Evolutionary conservation across 441 rosid genomes (phyloP).

Genomic region (Adansonia gregorii): DNA sequence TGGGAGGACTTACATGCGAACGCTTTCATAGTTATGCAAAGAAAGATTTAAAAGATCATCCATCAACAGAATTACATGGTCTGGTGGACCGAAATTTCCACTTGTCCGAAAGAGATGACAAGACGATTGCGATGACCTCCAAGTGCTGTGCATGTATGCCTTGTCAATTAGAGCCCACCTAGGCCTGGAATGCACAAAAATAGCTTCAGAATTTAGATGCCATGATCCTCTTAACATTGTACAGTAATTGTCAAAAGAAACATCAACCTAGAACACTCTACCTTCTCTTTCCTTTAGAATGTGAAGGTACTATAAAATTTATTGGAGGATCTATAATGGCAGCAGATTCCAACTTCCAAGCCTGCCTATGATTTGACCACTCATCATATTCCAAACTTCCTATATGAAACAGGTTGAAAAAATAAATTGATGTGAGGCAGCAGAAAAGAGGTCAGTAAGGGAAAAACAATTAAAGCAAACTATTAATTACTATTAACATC

Average conservation of each 20-base stretch:
- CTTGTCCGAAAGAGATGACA: conserved; percentile 85
- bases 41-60: conserved; percentile 90
- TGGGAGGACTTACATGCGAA: conserved; percentile 77
- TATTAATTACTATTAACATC: conserved; percentile 10
- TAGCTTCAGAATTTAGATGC: conserved; percentile 24
- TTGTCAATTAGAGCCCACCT: conserved; percentile 98
- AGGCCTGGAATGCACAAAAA: conserved; percentile 65
- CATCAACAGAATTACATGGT: conserved; percentile 65
- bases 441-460: conserved; percentile 11
- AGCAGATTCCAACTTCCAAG: conserved; percentile 99
- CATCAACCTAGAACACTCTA: conserved; percentile 33
- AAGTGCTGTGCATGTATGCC: conserved; percentile 95
- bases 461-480: conserved; percentile 19
- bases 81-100: conserved; percentile 81
- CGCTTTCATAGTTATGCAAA: conserved; percentile 96
- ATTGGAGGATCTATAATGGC: conserved; percentile 95
- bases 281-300: conserved; percentile 97
- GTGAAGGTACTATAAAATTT: conserved; percentile 84
- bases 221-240: conserved; percentile 23
- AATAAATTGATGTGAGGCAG: conserved; percentile 22
- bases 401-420: conserved; percentile 42
- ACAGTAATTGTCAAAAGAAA: conserved; percentile 23
- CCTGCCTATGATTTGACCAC: conserved; percentile 99
- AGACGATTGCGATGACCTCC: conserved; percentile 98
- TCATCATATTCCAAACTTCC: conserved; percentile 98